Conservation (phyloP, 306 rosid genomes). For the Fragaria vesca region DNA sequence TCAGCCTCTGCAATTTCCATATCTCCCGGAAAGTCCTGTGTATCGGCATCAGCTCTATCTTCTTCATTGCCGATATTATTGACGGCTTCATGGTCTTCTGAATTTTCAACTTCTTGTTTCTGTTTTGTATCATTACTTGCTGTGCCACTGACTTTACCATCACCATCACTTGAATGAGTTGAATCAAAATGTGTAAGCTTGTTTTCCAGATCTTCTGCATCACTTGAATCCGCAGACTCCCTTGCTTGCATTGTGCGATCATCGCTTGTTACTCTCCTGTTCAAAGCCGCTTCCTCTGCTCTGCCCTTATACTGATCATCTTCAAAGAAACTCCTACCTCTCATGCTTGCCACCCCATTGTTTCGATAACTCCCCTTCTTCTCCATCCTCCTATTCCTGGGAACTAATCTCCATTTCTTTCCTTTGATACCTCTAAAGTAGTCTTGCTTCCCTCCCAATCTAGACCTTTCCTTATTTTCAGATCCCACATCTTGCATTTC, state of each 20-base stretch:
- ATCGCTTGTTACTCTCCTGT: constrained; percentile 8
- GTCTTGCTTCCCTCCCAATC: constrained; percentile 36
- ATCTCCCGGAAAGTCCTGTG: constrained; percentile 20
- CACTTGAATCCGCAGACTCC: not conserved
- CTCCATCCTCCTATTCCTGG: constrained; percentile 35
- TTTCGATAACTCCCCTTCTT: constrained; percentile 32
- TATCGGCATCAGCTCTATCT: constrained; percentile 3
- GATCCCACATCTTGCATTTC: constrained; percentile 17
- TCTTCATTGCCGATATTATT: constrained; percentile 16
- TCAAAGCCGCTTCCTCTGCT: constrained; percentile 19
- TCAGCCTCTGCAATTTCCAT: constrained; percentile 22
- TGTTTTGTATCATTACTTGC: constrained; percentile 13
- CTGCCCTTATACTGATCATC: constrained; percentile 26
- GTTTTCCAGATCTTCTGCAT: constrained; percentile 16
- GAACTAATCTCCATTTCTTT: constrained; percentile 42
- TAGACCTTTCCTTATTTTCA: not conserved
- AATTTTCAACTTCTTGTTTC: not conserved
- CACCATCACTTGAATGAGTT: not conserved
- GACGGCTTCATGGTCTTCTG: constrained; percentile 26
- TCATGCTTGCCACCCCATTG: constrained; percentile 26
- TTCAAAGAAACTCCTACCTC: constrained; percentile 26
- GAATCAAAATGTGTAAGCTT: not conserved
- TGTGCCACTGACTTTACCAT: constrained; percentile 14
- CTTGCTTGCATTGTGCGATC: constrained; percentile 21
- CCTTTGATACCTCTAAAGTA: constrained; percentile 33